Conservation (phyloP, 805 yeast species). For the Scheffersomyces ergatensis region DNA sequence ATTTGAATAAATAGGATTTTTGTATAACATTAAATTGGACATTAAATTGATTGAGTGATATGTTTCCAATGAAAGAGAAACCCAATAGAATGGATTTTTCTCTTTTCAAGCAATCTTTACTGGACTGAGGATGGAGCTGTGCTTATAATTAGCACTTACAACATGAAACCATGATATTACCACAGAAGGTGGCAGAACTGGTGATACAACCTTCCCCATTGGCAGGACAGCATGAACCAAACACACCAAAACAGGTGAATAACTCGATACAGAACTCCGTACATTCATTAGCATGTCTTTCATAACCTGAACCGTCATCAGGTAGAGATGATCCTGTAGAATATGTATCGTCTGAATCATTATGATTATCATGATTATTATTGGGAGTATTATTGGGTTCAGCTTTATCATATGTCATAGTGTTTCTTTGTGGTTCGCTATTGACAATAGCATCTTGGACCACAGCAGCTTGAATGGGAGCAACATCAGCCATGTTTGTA, state of each 20-base stretch:
- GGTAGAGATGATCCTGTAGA: conserved; percentile 7
- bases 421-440: neutral
- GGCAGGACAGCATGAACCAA: conserved; percentile 40
- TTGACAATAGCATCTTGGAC: neutral
- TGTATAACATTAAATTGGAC: too few relatives aligned
- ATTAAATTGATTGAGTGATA: too few relatives aligned
- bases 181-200: conserved; percentile 33
- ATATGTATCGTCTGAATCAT: neutral
- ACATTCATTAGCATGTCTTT: conserved; percentile 37
- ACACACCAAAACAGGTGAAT: conserved; percentile 37
- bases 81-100: too few relatives aligned
- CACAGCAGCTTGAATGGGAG: neutral
- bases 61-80: too few relatives aligned
- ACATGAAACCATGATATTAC: conserved; percentile 31
- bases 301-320: conserved; percentile 34
- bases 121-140: too few relatives aligned
- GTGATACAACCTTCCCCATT: conserved; percentile 40
- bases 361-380: neutral
- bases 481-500: neutral
- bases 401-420: neutral
- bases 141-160: conserved; percentile 18
- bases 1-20: too few relatives aligned
- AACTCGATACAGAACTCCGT: conserved; percentile 39
- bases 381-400: neutral
- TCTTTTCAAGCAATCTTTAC: too few relatives aligned